Evolutionary conservation across 2,329 filamentous ascomycete species (phyloP).

Genomic region (Epichloe aotearoae): DNA sequence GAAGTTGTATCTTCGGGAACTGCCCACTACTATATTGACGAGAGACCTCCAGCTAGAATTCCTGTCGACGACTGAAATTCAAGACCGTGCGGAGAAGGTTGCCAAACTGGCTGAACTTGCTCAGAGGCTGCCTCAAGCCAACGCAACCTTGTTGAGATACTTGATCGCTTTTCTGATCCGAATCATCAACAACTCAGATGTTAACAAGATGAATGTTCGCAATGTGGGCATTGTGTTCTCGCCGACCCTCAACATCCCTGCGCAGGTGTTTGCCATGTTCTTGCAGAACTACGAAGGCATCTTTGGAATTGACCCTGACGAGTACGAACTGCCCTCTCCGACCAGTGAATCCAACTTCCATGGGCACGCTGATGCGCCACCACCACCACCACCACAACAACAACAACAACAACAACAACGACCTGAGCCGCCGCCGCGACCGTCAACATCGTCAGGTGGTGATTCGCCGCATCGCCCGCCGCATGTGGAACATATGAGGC

Average conservation of each 20-base stretch:
- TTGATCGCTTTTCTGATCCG: constrained; percentile 80
- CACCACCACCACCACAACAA: background rate
- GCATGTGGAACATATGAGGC: constrained; percentile 17
- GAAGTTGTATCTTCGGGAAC: constrained; percentile 85
- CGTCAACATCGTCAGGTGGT: constrained; percentile 34
- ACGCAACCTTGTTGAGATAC: constrained; percentile 69
- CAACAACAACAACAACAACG: constrained; percentile 5
- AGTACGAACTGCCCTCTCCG: constrained; percentile 43
- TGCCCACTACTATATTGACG: constrained; percentile 84
- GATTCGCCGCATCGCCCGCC: constrained; percentile 40
- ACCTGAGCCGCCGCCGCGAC: constrained; percentile 26
- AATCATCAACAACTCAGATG: constrained; percentile 77
- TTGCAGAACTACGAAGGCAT: constrained; percentile 81
- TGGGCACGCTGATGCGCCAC: constrained; percentile 16
- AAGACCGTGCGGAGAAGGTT: constrained; percentile 64
- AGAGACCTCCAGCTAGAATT: constrained; percentile 85
- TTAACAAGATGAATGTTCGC: constrained; percentile 96
- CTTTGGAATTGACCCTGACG: constrained; percentile 59
- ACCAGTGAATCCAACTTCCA: constrained; percentile 24
- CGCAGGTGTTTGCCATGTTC: constrained; percentile 86
- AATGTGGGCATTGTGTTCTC: constrained; percentile 98
- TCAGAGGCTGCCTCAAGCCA: constrained; percentile 64
- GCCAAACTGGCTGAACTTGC: constrained; percentile 64
- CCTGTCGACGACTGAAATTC: constrained; percentile 67
- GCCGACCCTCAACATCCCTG: constrained; percentile 90